Conservation (phyloP, 140 eudicot genomes). For the Oenanthe javanica region DNA sequence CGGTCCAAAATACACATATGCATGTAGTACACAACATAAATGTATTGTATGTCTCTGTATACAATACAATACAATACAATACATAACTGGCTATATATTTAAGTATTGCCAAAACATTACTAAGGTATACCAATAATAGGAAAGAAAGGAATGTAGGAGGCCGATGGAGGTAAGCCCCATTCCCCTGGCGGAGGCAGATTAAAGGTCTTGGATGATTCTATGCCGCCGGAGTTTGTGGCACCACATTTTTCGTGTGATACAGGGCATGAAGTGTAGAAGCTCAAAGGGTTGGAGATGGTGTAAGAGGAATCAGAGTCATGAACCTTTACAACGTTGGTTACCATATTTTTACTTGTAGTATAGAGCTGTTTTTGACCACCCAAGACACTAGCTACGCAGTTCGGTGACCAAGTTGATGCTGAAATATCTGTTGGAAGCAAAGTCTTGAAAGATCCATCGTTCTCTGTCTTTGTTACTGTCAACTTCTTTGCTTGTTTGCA, state of each 20-base stretch:
- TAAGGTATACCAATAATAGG: conserved; percentile 91
- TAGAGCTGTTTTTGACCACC: conserved; percentile 74
- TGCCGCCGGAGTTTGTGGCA: conserved; percentile 4
- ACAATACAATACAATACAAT: neutral
- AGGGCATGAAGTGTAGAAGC: conserved; percentile 60
- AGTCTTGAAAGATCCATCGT: conserved; percentile 53
- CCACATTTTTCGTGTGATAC: conserved; percentile 23
- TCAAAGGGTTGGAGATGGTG: conserved; percentile 49
- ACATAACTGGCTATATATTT: neutral
- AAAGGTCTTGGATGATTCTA: conserved; percentile 62
- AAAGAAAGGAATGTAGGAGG: conserved; percentile 56
- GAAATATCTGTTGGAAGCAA: conserved; percentile 39
- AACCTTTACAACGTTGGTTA: conserved; percentile 23
- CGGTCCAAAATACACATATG: neutral
- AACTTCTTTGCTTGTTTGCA: conserved; percentile 56
- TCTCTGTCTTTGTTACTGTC: conserved; percentile 44
- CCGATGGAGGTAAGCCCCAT: conserved; percentile 80
- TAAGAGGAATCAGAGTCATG: conserved; percentile 27
- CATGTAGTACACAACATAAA: neutral
- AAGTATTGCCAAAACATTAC: neutral
- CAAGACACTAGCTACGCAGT: conserved; percentile 58
- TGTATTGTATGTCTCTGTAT: neutral
- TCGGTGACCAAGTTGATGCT: conserved; percentile 7
- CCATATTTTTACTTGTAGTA: conserved; percentile 29
- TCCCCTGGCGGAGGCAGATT: conserved; percentile 67